A percentile compares a stretch with the other conserved stretches of the same genome.
Conservation (phyloP, 2,329 filamentous ascomycete species). For the Graphium sp. region DNA sequence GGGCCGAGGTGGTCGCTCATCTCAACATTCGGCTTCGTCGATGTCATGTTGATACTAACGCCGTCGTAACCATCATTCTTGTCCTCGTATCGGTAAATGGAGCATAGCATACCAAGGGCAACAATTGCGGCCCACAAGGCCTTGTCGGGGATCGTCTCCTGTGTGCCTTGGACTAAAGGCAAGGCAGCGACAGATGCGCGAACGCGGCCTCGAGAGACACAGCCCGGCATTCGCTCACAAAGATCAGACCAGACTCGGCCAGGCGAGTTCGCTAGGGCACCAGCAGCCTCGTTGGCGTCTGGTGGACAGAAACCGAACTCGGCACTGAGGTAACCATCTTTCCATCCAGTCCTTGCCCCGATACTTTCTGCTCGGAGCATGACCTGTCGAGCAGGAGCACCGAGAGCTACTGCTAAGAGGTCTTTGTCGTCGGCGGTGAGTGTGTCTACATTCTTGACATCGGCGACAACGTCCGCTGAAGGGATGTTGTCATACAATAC, state of each 20-base stretch:
- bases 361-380: slow-evolving; percentile 34
- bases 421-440: slow-evolving; percentile 29
- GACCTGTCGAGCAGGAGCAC: slow-evolving; percentile 35
- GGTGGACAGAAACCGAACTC: slow-evolving; percentile 34
- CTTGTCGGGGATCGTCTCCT: slow-evolving; percentile 29
- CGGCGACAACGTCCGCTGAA: slow-evolving; percentile 18
- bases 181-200: slow-evolving; percentile 29
- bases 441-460: slow-evolving; percentile 26
- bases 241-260: slow-evolving; percentile 37
- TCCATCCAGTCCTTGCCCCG: slow-evolving; percentile 31
- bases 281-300: slow-evolving; percentile 29
- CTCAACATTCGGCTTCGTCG: slow-evolving; percentile 17
- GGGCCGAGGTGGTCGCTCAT: slow-evolving; percentile 33
- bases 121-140: slow-evolving; percentile 36
- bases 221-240: slow-evolving; percentile 34
- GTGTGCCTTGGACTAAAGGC: slow-evolving; percentile 28
- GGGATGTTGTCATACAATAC: slow-evolving; percentile 27
- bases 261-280: slow-evolving; percentile 25
- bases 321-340: slow-evolving; percentile 31
- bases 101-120: slow-evolving; percentile 32
- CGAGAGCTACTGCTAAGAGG: slow-evolving; percentile 31
- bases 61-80: slow-evolving; percentile 33
- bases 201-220: slow-evolving; percentile 29
- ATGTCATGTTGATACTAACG: slow-evolving; percentile 17
- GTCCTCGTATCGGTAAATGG: slow-evolving; percentile 34